Conservation (phyloP, 2,329 filamentous ascomycete genomes). For the Alternaria panax region DNA sequence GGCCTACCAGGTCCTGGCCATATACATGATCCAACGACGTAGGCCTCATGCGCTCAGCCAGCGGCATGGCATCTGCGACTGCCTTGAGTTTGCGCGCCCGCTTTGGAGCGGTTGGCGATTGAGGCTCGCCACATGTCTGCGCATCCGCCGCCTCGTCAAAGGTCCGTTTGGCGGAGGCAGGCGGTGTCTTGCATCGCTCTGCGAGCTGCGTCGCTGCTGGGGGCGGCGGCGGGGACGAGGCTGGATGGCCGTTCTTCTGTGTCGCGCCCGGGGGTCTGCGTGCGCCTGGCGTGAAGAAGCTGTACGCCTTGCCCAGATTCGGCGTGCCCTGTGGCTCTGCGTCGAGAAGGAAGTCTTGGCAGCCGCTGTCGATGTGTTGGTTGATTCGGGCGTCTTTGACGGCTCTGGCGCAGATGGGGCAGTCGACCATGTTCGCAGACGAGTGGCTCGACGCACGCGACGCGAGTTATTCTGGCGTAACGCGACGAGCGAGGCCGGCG, state of each 20-base stretch:
- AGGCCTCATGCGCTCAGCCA: conserved; percentile 94
- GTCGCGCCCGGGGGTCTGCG: conserved; percentile 44
- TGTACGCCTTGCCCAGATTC: conserved; percentile 50
- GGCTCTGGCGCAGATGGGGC: conserved; percentile 79
- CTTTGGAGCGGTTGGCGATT: conserved; percentile 58
- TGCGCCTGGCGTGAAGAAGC: conserved; percentile 63
- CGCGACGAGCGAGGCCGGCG: conserved; percentile 25
- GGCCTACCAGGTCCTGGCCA: conserved; percentile 90
- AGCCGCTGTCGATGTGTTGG: conserved; percentile 86
- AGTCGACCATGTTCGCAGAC: conserved; percentile 65
- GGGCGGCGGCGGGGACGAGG: conserved; percentile 29
- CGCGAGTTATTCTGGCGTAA: conserved; percentile 16
- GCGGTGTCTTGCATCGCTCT: conserved; percentile 37
- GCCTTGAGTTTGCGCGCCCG: conserved; percentile 64
- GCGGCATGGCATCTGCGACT: conserved; percentile 74
- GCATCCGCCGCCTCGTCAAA: conserved; percentile 30
- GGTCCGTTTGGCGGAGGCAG: conserved; percentile 35
- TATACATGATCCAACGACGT: conserved; percentile 82
- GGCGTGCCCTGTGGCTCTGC: conserved; percentile 38
- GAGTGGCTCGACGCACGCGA: conserved; percentile 19
- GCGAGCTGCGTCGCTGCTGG: conserved; percentile 17
- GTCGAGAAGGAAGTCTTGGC: conserved; percentile 71
- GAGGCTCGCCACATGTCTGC: conserved; percentile 27
- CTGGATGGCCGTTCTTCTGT: conserved; percentile 31
- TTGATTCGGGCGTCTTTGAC: conserved; percentile 83